These are phyloP conservation scores for Favolaschia claudopus DNA, from an alignment of 768 basidiomycete genomes.

Conservation along the genomic window DNA sequence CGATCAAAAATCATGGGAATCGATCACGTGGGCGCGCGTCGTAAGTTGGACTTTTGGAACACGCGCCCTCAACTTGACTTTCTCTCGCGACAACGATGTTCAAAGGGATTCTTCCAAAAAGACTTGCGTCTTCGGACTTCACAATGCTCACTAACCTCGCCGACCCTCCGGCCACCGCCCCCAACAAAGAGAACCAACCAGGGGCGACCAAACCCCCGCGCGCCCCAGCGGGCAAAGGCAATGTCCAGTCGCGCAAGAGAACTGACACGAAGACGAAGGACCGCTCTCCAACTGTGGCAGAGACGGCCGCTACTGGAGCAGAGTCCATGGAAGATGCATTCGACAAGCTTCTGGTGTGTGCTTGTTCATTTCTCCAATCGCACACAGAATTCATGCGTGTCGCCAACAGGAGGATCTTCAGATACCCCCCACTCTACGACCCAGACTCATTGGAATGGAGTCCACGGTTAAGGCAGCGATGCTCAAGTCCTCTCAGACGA, in stretches of 20 bases:
- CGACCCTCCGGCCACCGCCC: constrained; percentile 53
- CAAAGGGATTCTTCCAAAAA: constrained; percentile 79
- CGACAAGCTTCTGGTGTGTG: constrained; percentile 78
- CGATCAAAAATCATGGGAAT: too few species aligned
- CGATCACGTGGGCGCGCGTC: too few species aligned
- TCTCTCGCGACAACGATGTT: constrained; percentile 64
- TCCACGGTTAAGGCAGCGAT: constrained; percentile 89
- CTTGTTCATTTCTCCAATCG: neutral
- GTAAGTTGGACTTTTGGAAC: too few species aligned
- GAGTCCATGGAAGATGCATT: constrained; percentile 79
- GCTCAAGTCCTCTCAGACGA: constrained; percentile 83
- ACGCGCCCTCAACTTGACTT: constrained; percentile 32
- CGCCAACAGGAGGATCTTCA: constrained; percentile 89
- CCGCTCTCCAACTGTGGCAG: constrained; percentile 39
- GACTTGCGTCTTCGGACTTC: constrained; percentile 72
- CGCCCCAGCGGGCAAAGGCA: constrained; percentile 28
- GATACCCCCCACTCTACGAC: constrained; percentile 79
- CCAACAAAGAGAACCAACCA: constrained; percentile 73
- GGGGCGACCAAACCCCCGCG: constrained; percentile 27
- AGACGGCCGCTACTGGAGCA: too few species aligned
- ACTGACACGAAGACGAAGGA: constrained; percentile 56
- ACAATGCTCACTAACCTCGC: constrained; percentile 70
- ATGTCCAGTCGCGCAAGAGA: constrained; percentile 43
- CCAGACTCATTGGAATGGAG: constrained; percentile 84
- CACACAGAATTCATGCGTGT: neutral